Evolutionary conservation across 163 green algal species (phyloP).

Genomic region (Trebouxiophyceae sp.): DNA sequence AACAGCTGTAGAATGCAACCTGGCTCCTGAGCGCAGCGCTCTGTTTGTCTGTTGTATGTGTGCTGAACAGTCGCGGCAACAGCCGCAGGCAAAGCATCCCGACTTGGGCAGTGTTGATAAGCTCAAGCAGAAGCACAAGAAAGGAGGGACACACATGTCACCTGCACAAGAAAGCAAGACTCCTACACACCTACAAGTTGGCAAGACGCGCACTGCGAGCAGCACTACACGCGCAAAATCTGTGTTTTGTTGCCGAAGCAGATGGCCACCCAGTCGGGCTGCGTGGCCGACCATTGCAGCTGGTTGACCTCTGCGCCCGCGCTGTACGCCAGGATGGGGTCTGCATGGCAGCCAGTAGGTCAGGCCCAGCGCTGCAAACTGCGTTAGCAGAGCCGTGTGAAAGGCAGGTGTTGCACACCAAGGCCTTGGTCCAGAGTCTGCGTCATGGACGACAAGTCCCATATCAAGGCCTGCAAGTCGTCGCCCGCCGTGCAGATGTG

Average conservation of each 20-base stretch:
- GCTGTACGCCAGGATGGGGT: slow-evolving; percentile 92
- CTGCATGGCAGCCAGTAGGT: slow-evolving; percentile 18
- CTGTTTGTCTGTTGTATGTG: too few relatives aligned
- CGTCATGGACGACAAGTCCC: slow-evolving; percentile 35
- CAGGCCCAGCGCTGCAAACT: not conserved
- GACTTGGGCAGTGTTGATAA: too few relatives aligned
- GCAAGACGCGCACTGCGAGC: too few relatives aligned
- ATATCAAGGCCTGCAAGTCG: slow-evolving; percentile 68
- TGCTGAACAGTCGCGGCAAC: too few relatives aligned
- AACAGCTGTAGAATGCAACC: too few relatives aligned
- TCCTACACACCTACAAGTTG: too few relatives aligned
- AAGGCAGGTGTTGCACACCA: not conserved
- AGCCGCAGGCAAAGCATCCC: too few relatives aligned
- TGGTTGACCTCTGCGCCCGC: slow-evolving; percentile 84
- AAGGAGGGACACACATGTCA: too few relatives aligned
- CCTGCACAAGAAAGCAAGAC: too few relatives aligned
- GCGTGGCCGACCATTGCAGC: slow-evolving; percentile 82
- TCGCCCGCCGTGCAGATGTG: slow-evolving; percentile 96
- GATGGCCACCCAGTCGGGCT: slow-evolving; percentile 96
- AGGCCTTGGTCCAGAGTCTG: slow-evolving; percentile 7
- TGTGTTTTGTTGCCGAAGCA: slow-evolving; percentile 86
- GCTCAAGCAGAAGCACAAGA: not conserved
- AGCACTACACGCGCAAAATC: slow-evolving; percentile 5
- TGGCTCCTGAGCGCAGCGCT: too few relatives aligned
- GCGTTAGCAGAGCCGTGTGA: not conserved